A percentile compares a stretch with the other conserved stretches of the same genome.
Evolutionary conservation across 176 grass and related monocot genomes (phyloP).

Genomic region (Carex kokanica): DNA sequence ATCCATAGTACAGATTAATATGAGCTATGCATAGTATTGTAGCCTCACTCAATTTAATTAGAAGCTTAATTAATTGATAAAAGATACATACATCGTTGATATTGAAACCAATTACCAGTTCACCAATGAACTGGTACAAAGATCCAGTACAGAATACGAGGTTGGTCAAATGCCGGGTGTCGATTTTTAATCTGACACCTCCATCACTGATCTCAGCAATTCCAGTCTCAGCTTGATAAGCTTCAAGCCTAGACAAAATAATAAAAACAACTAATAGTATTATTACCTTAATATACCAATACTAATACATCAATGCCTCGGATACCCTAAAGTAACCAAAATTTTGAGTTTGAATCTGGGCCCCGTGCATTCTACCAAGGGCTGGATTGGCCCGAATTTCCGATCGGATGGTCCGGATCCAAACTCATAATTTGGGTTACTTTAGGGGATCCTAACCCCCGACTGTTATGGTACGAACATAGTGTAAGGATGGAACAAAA

Average conservation of each 20-base stretch:
- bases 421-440: too few relatives aligned
- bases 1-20: too few relatives aligned
- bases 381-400: too few relatives aligned
- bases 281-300: neutral
- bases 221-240: conserved; percentile 51
- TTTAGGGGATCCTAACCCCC: too few relatives aligned
- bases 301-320: too few relatives aligned
- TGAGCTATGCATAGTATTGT: too few relatives aligned
- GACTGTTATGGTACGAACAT: too few relatives aligned
- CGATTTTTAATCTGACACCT: conserved; percentile 38
- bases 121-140: conserved; percentile 82
- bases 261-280: neutral
- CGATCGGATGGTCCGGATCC: too few relatives aligned
- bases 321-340: too few relatives aligned
- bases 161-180: conserved; percentile 53
- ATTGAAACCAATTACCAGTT: conserved; percentile 41
- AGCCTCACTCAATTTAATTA: neutral
- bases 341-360: too few relatives aligned
- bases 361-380: too few relatives aligned
- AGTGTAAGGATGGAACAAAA: too few relatives aligned
- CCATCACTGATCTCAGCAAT: conserved; percentile 46
- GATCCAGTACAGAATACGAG: conserved; percentile 43
- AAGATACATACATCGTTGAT: conserved; percentile 30
- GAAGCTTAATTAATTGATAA: neutral
- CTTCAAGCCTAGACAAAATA: conserved; percentile 47